Evolutionary conservation across 208 protist species (phyloP), one percentile per base, ranked within the genome.

Genomic region (Crithidia bombi): DNA sequence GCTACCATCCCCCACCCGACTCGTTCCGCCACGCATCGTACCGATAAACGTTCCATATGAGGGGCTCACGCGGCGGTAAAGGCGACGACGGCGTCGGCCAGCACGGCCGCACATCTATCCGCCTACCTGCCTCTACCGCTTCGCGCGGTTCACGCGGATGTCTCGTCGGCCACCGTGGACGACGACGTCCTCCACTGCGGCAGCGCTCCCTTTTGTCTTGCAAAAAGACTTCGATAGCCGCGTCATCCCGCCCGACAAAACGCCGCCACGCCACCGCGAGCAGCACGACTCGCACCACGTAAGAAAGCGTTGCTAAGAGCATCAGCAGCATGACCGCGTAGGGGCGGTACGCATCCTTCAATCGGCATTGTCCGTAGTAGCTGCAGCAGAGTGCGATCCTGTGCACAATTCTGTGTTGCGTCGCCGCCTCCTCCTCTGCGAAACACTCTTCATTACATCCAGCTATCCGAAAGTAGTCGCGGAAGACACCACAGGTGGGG

Each of bases 291-390:
- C 73, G 81, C 32, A 83, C 70, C 5, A 68, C 55, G n/a, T 69
- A 65, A 11, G 76, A 55, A n/a, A 79, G 49, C 46, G 67, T 12
- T 19, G 63, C 56, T 11, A 93, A 62, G 10, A 87, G 30, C 25
- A 72, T 14, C 14, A 93, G 62, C 65, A 83, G 50, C 21, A 82
- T 28, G 7, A 84, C 83, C 5, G 71, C 73, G 61, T 85, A 93
- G 30, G 69, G 72, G 23, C 82, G 65, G 50, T 80, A 81, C 25
- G 43, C 75, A 32, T 90, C 82, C 33, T 82, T 83, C 19, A 81
- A 69, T 3, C 77, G 78, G 72, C 82, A 90, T 25, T 58, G 43
- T 10, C 83, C 84, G 57, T 92, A 92, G 2, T 69, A 41, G 19
- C 63, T 66, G 56, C 87, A 92, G 56, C 87, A 92, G 14, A 71